Evolutionary conservation across 73 alveolate genomes (phyloP).

Genomic region (Durusdinium trenchii): DNA sequence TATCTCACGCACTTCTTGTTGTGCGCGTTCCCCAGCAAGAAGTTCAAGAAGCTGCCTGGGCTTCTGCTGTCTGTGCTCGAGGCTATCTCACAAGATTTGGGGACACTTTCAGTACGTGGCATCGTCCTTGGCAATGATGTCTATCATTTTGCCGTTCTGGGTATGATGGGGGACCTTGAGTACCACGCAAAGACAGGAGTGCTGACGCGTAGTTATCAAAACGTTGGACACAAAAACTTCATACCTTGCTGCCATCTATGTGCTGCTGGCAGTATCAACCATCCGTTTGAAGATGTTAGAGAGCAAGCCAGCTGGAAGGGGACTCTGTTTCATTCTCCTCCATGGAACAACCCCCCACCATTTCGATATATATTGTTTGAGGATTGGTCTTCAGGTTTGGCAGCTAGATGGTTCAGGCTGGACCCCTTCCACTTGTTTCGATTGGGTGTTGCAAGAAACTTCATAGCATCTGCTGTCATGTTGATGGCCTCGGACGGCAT

Average conservation of each 20-base stretch:
- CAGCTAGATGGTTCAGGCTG: not conserved
- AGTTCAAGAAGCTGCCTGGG: not conserved
- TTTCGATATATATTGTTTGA: not conserved
- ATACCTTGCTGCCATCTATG: not conserved
- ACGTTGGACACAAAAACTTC: not conserved
- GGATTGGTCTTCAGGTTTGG: not conserved
- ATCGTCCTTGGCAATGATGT: not conserved
- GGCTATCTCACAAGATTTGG: not conserved
- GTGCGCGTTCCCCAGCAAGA: not conserved
- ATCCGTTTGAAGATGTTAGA: not conserved
- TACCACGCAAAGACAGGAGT: constrained; percentile 3
- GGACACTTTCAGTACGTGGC: not conserved
- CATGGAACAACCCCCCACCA: not conserved
- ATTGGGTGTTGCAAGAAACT: not conserved
- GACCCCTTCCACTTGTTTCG: not conserved
- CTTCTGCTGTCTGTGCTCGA: not conserved
- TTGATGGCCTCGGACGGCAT: not conserved
- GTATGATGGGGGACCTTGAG: not conserved
- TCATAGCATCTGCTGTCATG: not conserved
- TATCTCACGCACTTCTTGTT: not conserved
- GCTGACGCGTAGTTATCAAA: not conserved
- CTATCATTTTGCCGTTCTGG: not conserved
- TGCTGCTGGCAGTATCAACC: not conserved
- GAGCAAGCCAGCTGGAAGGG: not conserved
- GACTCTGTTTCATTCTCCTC: not conserved